These are phyloP conservation scores for Tolypocladium album DNA, from an alignment of 2,329 filamentous ascomycete genomes.

Conservation along the genomic window DNA sequence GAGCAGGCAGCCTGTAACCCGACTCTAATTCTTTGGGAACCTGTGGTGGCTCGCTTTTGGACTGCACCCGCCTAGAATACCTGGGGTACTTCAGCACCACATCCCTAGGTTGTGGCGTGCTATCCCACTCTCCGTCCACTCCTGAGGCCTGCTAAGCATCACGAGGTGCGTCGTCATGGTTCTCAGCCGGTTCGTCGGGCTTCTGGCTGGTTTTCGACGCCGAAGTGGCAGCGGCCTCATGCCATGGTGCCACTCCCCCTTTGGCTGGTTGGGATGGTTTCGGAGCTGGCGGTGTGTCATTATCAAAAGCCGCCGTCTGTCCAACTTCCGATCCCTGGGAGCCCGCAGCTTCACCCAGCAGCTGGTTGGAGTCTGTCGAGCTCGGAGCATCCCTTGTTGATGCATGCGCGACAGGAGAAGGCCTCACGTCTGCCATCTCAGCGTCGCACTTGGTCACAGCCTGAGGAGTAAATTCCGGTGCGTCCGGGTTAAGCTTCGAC, in stretches of 20 bases:
- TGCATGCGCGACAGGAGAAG: background rate
- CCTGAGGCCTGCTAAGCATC: constrained; percentile 10
- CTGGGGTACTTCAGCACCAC: constrained; percentile 20
- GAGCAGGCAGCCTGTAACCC: background rate
- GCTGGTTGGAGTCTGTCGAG: constrained; percentile 6
- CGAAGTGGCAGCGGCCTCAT: background rate
- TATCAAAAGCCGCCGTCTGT: background rate
- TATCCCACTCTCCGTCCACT: constrained; percentile 5
- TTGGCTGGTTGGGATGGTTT: background rate
- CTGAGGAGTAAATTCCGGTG: constrained; percentile 43
- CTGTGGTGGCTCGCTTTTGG: constrained; percentile 33
- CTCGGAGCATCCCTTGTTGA: background rate
- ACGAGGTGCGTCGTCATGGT: constrained; percentile 2
- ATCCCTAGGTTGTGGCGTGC: constrained; percentile 2
- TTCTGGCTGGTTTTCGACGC: background rate
- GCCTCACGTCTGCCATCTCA: background rate
- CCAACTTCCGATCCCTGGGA: background rate
- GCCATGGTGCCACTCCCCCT: background rate
- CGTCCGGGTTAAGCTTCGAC: constrained; percentile 43
- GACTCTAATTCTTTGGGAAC: constrained; percentile 11
- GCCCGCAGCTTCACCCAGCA: constrained; percentile 19
- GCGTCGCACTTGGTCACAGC: background rate
- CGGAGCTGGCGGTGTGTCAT: background rate
- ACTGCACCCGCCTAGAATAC: constrained; percentile 35
- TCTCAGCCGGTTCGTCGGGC: background rate